These are phyloP conservation scores for Ogataea ganodermae DNA, from an alignment of 805 yeast genomes.

Conservation along the genomic window DNA sequence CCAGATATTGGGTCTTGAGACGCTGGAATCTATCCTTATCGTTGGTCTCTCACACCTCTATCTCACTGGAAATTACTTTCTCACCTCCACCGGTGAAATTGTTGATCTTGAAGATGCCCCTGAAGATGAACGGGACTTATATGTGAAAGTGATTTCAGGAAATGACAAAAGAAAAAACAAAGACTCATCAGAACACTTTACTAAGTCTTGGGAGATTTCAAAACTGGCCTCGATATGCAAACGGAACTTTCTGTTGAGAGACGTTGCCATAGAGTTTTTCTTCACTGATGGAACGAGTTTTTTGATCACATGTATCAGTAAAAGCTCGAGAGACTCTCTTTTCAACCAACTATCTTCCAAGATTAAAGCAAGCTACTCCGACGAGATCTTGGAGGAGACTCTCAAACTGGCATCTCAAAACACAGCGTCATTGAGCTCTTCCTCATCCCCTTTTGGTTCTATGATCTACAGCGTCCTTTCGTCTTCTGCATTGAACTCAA, in stretches of 20 bases:
- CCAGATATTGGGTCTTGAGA: conserved; percentile 72
- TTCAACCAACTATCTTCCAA: conserved; percentile 49
- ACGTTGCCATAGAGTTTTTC: conserved; percentile 78
- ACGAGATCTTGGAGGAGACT: conserved; percentile 55
- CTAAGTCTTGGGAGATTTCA: conserved; percentile 60
- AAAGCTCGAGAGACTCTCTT: conserved; percentile 56
- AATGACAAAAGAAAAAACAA: conserved; percentile 14
- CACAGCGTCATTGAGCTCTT: conserved; percentile 17
- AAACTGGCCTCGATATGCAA: conserved; percentile 67
- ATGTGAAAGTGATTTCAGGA: conserved; percentile 58
- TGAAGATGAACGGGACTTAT: conserved; percentile 60
- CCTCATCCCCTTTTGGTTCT: conserved; percentile 35
- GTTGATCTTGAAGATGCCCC: conserved; percentile 71
- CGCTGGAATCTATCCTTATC: conserved; percentile 73
- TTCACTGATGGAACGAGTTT: conserved; percentile 73
- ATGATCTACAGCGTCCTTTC: conserved; percentile 48
- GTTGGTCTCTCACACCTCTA: conserved; percentile 67
- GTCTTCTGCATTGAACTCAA: conserved; percentile 23
- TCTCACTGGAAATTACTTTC: conserved; percentile 69
- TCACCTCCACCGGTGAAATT: conserved; percentile 52
- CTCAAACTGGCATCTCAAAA: conserved; percentile 48
- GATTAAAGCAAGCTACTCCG: conserved; percentile 52
- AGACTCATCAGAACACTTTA: conserved; percentile 42
- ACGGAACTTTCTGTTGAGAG: conserved; percentile 73
- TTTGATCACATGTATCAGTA: conserved; percentile 62